A percentile compares a stretch with the other conserved stretches of the same genome.
Evolutionary conservation across 139 green algal species (phyloP).

Genomic region (Chlorella sp.): DNA sequence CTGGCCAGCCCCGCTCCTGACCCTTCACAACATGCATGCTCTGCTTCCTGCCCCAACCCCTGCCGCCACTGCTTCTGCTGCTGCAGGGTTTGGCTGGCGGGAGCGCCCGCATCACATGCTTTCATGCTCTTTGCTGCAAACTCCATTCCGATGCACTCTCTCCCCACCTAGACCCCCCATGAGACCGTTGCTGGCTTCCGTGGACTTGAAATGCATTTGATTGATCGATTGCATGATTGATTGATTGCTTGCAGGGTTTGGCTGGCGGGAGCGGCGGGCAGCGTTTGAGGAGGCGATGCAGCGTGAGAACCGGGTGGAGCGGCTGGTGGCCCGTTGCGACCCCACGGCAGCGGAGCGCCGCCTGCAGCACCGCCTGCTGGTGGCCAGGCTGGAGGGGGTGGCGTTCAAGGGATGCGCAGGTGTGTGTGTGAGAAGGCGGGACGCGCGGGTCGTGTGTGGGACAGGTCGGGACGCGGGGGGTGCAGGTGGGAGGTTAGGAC

Average conservation of each 20-base stretch:
- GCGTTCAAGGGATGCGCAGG: slow-evolving; percentile 6
- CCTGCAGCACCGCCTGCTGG: slow-evolving; percentile 28
- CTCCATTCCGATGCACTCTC: no score
- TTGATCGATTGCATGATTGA: no score
- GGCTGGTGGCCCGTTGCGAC: slow-evolving; percentile 14
- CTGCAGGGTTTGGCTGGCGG: slow-evolving; percentile 37
- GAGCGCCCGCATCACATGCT: no score
- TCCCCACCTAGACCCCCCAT: no score
- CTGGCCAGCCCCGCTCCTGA: no score
- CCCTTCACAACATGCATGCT: neutral
- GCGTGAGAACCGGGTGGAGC: slow-evolving; percentile 27
- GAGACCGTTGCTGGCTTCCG: no score
- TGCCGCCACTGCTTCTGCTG: neutral
- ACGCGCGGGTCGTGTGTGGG: neutral
- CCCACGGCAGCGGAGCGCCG: slow-evolving; percentile 11
- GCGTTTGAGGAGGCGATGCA: slow-evolving; percentile 17
- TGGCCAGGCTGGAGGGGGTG: slow-evolving; percentile 24
- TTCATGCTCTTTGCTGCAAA: no score
- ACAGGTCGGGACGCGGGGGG: no score
- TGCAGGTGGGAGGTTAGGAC: no score
- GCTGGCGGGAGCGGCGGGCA: slow-evolving; percentile 11
- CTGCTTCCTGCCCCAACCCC: neutral
- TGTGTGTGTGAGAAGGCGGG: neutral
- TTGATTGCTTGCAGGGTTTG: slow-evolving; percentile 36
- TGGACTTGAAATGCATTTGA: no score